phyloP scores from a whole-genome alignment of 164 flowering plant genomes.

The Macadamia integrifolia region DNA sequence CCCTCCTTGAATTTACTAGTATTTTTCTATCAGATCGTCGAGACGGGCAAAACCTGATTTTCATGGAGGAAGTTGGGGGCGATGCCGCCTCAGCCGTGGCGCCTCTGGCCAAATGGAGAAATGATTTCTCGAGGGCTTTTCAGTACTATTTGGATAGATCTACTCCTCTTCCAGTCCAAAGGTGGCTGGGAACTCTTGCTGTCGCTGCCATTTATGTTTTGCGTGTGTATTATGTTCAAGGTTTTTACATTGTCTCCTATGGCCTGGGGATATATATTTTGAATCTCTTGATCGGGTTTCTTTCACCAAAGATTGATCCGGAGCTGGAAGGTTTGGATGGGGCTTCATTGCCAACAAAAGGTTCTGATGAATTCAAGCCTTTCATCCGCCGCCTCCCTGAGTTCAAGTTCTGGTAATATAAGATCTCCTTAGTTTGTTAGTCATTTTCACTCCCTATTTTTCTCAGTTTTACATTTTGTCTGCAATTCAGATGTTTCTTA shows the following conservation, averaged over 20 bases:
- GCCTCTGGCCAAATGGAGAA: conserved; percentile 49
- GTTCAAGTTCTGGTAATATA: conserved; percentile 47
- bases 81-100: conserved; percentile 38
- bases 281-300: conserved; percentile 47
- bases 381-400: conserved; percentile 56
- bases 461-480: not conserved
- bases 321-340: conserved; percentile 42
- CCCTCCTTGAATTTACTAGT: not conserved
- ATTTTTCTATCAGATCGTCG: not conserved
- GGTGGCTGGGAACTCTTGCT: conserved; percentile 42
- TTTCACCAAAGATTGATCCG: conserved; percentile 52
- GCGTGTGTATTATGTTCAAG: conserved; percentile 37
- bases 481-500: not conserved
- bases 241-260: conserved; percentile 44
- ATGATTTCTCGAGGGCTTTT: conserved; percentile 46
- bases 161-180: conserved; percentile 35
- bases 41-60: not conserved
- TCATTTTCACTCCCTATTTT: not conserved
- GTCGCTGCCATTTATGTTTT: conserved; percentile 25
- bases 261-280: conserved; percentile 46
- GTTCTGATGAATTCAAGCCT: conserved; percentile 56
- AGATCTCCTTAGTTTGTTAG: not conserved
- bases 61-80: conserved; percentile 63
- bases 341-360: conserved; percentile 42
- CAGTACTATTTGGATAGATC: conserved; percentile 44